Conservation (phyloP, 2,329 filamentous ascomycete species). For the Acrodontium crateriforme region DNA sequence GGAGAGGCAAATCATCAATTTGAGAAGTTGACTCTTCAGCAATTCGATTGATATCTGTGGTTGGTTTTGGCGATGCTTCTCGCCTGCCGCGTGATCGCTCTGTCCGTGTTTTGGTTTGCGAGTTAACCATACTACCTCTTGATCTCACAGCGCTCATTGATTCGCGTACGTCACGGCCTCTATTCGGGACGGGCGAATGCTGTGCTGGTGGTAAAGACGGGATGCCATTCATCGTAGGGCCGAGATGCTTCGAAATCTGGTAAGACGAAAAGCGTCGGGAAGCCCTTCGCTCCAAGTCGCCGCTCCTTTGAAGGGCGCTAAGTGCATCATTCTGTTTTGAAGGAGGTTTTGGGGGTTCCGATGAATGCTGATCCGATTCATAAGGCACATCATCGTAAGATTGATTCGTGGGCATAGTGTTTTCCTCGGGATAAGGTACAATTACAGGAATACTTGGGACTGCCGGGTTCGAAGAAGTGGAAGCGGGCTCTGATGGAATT, state of each 20-base stretch:
- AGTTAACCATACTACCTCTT: constrained; percentile 34
- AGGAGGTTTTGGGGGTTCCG: constrained; percentile 51
- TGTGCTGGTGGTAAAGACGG: constrained; percentile 70
- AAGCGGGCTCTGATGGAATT: constrained; percentile 39
- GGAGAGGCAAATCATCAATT: constrained; percentile 16
- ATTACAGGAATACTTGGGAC: constrained; percentile 66
- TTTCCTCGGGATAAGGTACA: constrained; percentile 56
- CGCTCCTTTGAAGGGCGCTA: constrained; percentile 78
- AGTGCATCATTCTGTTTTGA: constrained; percentile 81
- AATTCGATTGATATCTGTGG: constrained; percentile 37
- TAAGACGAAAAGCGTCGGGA: constrained; percentile 92
- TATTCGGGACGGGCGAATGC: constrained; percentile 70
- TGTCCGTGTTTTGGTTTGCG: constrained; percentile 14
- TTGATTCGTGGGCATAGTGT: constrained; percentile 30
- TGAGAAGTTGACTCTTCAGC: constrained; percentile 46
- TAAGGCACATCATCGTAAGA: too few species aligned
- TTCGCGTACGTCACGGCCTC: constrained; percentile 70
- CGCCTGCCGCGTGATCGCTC: constrained; percentile 16
- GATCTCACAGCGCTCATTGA: constrained; percentile 62
- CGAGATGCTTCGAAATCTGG: constrained; percentile 89
- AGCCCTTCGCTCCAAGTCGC: constrained; percentile 80
- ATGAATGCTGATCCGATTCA: constrained; percentile 24
- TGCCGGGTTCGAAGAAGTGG: constrained; percentile 57
- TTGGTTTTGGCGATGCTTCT: constrained; percentile 51
- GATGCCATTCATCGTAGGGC: constrained; percentile 64